Percentiles rank a stretch among this genome's conserved stretches.
phyloP scores from a whole-genome alignment of 1,284 basidiomycete genomes.

The Sanghuangporus sanghuang region DNA sequence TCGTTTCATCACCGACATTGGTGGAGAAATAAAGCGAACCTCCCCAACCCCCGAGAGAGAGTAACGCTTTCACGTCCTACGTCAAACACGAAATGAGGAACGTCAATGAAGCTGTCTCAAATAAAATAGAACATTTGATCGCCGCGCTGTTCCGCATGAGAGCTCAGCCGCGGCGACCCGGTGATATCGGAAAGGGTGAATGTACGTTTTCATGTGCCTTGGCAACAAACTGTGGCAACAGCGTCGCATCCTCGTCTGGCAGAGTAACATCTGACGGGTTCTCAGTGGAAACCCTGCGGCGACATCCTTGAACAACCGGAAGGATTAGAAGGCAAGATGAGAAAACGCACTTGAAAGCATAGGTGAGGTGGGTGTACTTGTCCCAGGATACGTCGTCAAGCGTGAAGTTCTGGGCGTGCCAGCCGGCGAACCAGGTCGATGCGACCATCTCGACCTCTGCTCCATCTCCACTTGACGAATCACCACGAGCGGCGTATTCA shows the following conservation, averaged over 20 bases:
- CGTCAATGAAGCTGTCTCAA: background rate
- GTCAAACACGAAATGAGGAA: constrained; percentile 20
- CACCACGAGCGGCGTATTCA: background rate
- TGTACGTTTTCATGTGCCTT: constrained; percentile 49
- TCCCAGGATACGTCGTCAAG: constrained; percentile 50
- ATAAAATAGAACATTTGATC: background rate
- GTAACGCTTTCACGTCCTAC: constrained; percentile 62
- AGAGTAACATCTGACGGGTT: constrained; percentile 38
- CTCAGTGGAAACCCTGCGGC: constrained; percentile 41
- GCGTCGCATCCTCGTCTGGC: constrained; percentile 34
- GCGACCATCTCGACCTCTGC: constrained; percentile 30
- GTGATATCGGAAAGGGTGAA: background rate
- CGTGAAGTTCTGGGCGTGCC: constrained; percentile 45
- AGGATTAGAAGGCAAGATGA: background rate
- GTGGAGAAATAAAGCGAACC: constrained; percentile 77
- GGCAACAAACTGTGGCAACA: constrained; percentile 49
- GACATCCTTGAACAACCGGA: background rate
- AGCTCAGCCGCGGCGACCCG: background rate
- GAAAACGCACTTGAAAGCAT: constrained; percentile 54
- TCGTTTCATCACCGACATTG: constrained; percentile 54
- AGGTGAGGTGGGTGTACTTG: constrained; percentile 59
- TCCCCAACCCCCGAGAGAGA: constrained; percentile 87
- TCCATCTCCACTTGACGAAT: background rate
- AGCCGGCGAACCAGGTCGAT: constrained; percentile 61
- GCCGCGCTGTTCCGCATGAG: background rate